Conservation (phyloP, 768 basidiomycete species). For the Suillus bovinus region DNA sequence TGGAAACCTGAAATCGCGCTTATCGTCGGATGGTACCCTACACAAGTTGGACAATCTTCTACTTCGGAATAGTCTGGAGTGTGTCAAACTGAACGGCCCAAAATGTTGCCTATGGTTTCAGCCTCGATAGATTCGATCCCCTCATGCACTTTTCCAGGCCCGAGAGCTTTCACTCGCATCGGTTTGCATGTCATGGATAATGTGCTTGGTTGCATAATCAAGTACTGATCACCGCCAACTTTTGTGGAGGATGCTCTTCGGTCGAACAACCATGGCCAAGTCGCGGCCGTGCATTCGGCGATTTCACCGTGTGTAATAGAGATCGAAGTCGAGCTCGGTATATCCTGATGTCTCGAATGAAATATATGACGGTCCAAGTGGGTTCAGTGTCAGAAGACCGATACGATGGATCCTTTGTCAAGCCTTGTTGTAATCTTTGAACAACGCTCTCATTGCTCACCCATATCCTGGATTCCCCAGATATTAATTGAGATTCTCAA, state of each 20-base stretch:
- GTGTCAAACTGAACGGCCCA: not conserved
- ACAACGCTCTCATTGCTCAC: not conserved
- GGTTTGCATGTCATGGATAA: not conserved
- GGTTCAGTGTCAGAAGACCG: not conserved
- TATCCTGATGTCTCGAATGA: not conserved
- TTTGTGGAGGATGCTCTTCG: not conserved
- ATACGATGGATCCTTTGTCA: not conserved
- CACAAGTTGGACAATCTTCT: no score
- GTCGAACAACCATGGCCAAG: not conserved
- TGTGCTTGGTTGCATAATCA: no score
- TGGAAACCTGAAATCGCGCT: not conserved
- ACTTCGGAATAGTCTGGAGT: not conserved
- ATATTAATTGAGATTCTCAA: not conserved
- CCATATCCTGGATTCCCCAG: not conserved
- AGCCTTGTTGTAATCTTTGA: not conserved
- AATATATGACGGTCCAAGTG: not conserved
- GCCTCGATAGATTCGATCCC: not conserved
- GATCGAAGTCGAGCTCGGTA: not conserved
- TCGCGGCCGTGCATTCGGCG: not conserved
- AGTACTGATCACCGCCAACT: no score
- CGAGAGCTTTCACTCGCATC: not conserved
- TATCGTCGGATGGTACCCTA: not conserved
- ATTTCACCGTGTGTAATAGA: not conserved
- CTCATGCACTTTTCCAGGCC: not conserved
- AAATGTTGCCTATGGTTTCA: not conserved